Evolutionary conservation across 2,329 filamentous ascomycete genomes (phyloP), one percentile per base, ranked within the genome.

Genomic region (Pseudocercospora fuligena): DNA sequence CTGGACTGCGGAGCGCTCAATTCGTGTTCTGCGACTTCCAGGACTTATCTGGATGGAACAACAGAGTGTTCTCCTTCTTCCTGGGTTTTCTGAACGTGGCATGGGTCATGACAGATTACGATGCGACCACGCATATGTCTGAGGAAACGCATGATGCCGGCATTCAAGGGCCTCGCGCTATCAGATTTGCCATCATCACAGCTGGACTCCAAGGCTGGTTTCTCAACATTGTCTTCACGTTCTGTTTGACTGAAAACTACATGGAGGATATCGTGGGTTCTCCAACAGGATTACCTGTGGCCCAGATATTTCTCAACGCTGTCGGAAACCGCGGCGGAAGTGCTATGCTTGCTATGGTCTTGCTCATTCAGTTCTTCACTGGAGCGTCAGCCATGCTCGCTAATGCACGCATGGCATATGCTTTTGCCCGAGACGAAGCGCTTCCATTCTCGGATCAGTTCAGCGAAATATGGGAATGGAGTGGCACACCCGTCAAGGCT

Each of bases 21-120:
- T 88, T 86, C 83, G 88, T 90, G 1, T 90, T 90, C 68, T 85
- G 84, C 2, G 80, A 87, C 66, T 83, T 90, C 58, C 86, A 82
- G 12, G 85, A 89, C 73, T 86, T 86, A 58, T 89, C 88, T 9
- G 87, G 88, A 27, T 90, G 87, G 87, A 84, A 84, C 11, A 87
- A 83, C 23, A 86, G 83, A 69, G 80, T 82, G 2, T 89, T 89
- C 69, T 89, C 88, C 0, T 90, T 89, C 70, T 80, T 90, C 9
- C 79, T 90, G 6, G 86, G 86, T 27, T 86, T 86, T 70, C 76
- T 87, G 5, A 85, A 84, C 16, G 85, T 87, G 14, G 83, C 85
- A 23, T 87, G 85, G 85, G 88, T 87, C n/a, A 89, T 90, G 87
- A 90, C 88, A 5, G 88, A 89, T 73, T 90, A 89, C 74, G 88